A percentile compares a stretch with the other conserved stretches of the same genome.
phyloP scores from a whole-genome alignment of 2,329 filamentous ascomycete species.

The Polytolypa hystricis region DNA sequence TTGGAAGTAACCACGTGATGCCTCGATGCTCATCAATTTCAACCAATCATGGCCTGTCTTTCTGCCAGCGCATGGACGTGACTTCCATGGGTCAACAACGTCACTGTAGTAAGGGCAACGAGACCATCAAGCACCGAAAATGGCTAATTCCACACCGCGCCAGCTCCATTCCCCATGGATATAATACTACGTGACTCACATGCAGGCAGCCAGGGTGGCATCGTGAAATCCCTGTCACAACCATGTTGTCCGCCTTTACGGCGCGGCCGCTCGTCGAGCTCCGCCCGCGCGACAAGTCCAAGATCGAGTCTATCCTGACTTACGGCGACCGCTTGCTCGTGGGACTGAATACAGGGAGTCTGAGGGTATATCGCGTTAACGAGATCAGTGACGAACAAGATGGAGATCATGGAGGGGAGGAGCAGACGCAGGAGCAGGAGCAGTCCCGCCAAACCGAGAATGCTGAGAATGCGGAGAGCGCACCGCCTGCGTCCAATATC shows the following conservation, averaged over 20 bases:
- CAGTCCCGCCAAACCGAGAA: too few species aligned
- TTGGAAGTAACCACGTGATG: too few species aligned
- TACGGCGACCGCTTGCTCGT: constrained; percentile 89
- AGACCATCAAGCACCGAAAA: too few species aligned
- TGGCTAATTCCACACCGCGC: too few species aligned
- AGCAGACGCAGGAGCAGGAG: background rate
- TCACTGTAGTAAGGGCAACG: too few species aligned
- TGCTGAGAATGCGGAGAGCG: constrained; percentile 10
- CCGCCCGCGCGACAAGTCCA: constrained; percentile 86
- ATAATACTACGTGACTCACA: constrained; percentile 9
- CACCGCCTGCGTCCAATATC: constrained; percentile 16
- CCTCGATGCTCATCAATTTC: too few species aligned
- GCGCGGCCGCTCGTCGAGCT: constrained; percentile 96
- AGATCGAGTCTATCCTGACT: constrained; percentile 89
- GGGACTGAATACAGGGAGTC: constrained; percentile 75
- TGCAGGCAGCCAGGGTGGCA: constrained; percentile 6
- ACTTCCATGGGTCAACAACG: too few species aligned
- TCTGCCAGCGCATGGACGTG: too few species aligned
- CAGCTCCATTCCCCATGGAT: constrained; percentile 8
- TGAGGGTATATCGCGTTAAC: constrained; percentile 87
- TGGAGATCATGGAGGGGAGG: constrained; percentile 10
- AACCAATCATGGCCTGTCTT: too few species aligned
- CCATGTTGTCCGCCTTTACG: constrained; percentile 94
- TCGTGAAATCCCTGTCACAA: background rate
- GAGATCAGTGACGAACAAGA: constrained; percentile 38